These are phyloP conservation scores for Alternaria panax DNA, from an alignment of 2,329 filamentous ascomycete species.

Conservation along the genomic window DNA sequence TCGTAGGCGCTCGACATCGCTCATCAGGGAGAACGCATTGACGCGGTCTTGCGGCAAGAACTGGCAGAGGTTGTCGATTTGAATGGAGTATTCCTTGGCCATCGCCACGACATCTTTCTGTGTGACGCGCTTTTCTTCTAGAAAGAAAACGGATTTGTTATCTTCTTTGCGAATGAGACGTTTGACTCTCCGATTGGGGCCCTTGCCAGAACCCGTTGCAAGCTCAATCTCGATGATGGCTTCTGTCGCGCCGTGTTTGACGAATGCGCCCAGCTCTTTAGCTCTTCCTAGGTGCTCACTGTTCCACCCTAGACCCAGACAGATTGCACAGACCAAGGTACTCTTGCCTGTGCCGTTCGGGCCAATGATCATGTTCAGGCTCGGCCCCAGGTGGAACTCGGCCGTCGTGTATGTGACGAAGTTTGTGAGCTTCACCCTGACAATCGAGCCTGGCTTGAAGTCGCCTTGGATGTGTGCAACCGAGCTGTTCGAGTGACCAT, in stretches of 20 bases:
- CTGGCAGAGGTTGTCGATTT: constrained; percentile 97
- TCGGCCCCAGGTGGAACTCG: constrained; percentile 89
- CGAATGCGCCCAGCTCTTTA: constrained; percentile 84
- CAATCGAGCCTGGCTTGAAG: constrained; percentile 78
- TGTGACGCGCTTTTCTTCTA: constrained; percentile 70
- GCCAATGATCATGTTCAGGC: constrained; percentile 97
- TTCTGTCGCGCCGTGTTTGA: constrained; percentile 83
- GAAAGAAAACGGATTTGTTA: constrained; percentile 78
- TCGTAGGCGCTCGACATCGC: constrained; percentile 79
- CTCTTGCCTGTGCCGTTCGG: constrained; percentile 99
- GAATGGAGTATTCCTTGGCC: constrained; percentile 78
- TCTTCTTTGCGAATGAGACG: constrained; percentile 82
- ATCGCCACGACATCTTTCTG: constrained; percentile 72
- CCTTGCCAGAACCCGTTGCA: constrained; percentile 64
- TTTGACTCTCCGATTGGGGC: constrained; percentile 74
- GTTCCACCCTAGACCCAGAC: constrained; percentile 84
- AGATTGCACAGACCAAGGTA: constrained; percentile 95
- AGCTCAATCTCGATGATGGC: constrained; percentile 93
- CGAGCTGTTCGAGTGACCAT: constrained; percentile 4
- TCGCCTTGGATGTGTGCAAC: constrained; percentile 23
- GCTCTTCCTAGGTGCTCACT: constrained; percentile 79
- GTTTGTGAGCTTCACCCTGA: constrained; percentile 83
- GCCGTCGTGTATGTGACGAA: constrained; percentile 96
- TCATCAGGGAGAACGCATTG: constrained; percentile 87
- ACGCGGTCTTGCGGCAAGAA: constrained; percentile 97